Evolutionary conservation across 2,329 filamentous ascomycete genomes (phyloP).

Genomic region (Pseudocercospora fuligena): DNA sequence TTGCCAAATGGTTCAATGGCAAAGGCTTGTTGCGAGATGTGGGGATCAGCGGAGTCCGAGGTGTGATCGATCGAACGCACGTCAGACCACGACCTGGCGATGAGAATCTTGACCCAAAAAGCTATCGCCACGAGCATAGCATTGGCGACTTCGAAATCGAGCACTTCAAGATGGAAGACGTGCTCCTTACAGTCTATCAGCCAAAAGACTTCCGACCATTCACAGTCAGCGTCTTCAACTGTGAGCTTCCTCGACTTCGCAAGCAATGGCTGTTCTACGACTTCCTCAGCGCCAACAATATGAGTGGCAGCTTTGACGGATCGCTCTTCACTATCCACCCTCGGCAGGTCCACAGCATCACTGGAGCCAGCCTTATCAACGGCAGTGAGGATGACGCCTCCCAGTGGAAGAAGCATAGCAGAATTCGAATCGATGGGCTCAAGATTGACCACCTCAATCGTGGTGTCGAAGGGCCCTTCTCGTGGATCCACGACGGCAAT

Average conservation of each 20-base stretch:
- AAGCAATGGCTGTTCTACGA: slow-evolving; percentile 99
- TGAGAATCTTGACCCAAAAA: slow-evolving; percentile 76
- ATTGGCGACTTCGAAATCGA: slow-evolving; percentile 97
- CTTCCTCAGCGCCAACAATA: slow-evolving; percentile 91
- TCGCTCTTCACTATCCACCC: slow-evolving; percentile 98
- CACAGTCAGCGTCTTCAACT: slow-evolving; percentile 92
- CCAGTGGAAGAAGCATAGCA: slow-evolving; percentile 94
- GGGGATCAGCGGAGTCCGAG: slow-evolving; percentile 89
- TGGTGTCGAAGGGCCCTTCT: slow-evolving; percentile 90
- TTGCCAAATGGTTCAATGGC: slow-evolving; percentile 99
- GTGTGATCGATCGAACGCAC: slow-evolving; percentile 86
- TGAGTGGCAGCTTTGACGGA: slow-evolving; percentile 93
- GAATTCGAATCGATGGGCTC: slow-evolving; percentile 87
- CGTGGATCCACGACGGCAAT: slow-evolving; percentile 96
- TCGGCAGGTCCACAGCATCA: slow-evolving; percentile 81
- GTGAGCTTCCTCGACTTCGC: slow-evolving; percentile 86
- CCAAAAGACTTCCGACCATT: slow-evolving; percentile 91
- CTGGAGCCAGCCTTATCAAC: slow-evolving; percentile 65
- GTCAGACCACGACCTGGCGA: slow-evolving; percentile 67
- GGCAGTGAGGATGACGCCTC: slow-evolving; percentile 65
- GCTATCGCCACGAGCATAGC: slow-evolving; percentile 83
- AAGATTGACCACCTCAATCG: slow-evolving; percentile 96
- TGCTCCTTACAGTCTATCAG: slow-evolving; percentile 89
- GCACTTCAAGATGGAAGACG: slow-evolving; percentile 92
- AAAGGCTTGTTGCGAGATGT: slow-evolving; percentile 91